Percentiles rank a stretch among this genome's conserved stretches.
phyloP scores from a whole-genome alignment of 306 rosid species.

The Sophora flavescens region DNA sequence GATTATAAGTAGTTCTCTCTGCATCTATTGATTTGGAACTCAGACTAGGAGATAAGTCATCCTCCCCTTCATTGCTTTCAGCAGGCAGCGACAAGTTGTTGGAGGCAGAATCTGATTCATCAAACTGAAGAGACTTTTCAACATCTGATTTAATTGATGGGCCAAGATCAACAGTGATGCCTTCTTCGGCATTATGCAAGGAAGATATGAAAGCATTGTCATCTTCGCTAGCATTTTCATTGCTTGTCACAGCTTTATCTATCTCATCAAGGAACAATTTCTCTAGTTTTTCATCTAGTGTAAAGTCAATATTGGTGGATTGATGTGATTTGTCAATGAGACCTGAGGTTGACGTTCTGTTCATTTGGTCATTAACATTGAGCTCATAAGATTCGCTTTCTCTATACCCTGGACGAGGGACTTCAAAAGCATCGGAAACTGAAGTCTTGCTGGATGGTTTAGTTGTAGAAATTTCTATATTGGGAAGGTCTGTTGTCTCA shows the following conservation, averaged over 20 bases:
- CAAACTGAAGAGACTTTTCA: slow-evolving; percentile 43
- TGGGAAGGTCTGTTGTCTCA: slow-evolving; percentile 43
- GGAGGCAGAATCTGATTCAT: slow-evolving; percentile 48
- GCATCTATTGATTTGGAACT: slow-evolving; percentile 44
- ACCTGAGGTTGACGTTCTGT: slow-evolving; percentile 46
- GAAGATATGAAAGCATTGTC: slow-evolving; percentile 62
- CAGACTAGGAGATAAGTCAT: slow-evolving; percentile 47
- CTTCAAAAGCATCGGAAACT: slow-evolving; percentile 43
- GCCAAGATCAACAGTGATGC: slow-evolving; percentile 44
- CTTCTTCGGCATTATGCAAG: slow-evolving; percentile 59
- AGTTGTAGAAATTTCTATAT: slow-evolving; percentile 47
- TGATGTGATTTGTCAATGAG: slow-evolving; percentile 46
- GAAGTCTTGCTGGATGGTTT: slow-evolving; percentile 45
- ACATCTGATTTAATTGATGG: slow-evolving; percentile 46
- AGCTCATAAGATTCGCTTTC: slow-evolving; percentile 37
- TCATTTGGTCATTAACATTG: slow-evolving; percentile 42
- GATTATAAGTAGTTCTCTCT: slow-evolving; percentile 55
- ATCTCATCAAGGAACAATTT: slow-evolving; percentile 52
- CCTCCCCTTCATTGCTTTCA: slow-evolving; percentile 49
- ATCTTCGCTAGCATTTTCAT: slow-evolving; percentile 61
- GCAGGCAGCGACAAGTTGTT: slow-evolving; percentile 40
- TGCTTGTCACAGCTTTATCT: slow-evolving; percentile 45
- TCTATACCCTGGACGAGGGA: slow-evolving; percentile 23
- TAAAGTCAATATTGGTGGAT: slow-evolving; percentile 45
- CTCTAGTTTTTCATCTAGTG: slow-evolving; percentile 58